Base-by-base conservation (phyloP, 805 yeast genomes). In the Candida oleophila region DNA sequence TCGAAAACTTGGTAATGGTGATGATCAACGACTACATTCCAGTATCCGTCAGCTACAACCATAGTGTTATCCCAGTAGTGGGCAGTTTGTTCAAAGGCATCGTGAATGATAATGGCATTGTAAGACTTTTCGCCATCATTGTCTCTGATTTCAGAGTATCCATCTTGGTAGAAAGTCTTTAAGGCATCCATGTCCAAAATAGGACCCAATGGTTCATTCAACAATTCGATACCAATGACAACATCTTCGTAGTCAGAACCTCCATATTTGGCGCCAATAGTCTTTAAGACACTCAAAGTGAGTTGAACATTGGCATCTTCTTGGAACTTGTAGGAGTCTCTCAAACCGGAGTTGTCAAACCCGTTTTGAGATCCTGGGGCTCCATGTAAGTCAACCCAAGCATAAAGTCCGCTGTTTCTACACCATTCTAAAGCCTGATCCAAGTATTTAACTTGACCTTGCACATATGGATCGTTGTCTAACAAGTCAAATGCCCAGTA, bases 321-420 rank as follows among this genome's bases (percentile, higher is more conserved):
- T 57, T 77, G 85, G 81, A 87, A 89, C 2, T 64, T 65, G 41
- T 73, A 60, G 1, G 56, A 35, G 60, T 85, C 97, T 57, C 96
- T 78, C 51, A 80, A 69, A 22, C 98, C 98, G 7, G 96, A 88
- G 72, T 91, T 91, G 66, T 91, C 98, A 60, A 89, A 92, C 12
- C 97, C 97, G 63, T 91, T 91, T 66, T 91, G 98, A 19, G 96
- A 87, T 19, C 97, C 97, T 30, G 96, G 95, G n/a, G 87, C 96
- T 51, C 97, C 97, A 63, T 91, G 98, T 59, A 91, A 68, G 65
- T 92, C 97, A 38, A 91, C 77, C 97, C 96, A 89, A 20, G 82
- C 96, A 60, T 83, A 83, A 52, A 91, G 60, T 36, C 74, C 77
- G 53, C 82, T 59, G 15, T 71, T 68, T 42, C 79, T 64, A 38